A percentile compares a stretch with the other conserved stretches of the same genome.
Conservation (phyloP, 2,329 filamentous ascomycete species). For the Xylariomycetidae sp. region DNA sequence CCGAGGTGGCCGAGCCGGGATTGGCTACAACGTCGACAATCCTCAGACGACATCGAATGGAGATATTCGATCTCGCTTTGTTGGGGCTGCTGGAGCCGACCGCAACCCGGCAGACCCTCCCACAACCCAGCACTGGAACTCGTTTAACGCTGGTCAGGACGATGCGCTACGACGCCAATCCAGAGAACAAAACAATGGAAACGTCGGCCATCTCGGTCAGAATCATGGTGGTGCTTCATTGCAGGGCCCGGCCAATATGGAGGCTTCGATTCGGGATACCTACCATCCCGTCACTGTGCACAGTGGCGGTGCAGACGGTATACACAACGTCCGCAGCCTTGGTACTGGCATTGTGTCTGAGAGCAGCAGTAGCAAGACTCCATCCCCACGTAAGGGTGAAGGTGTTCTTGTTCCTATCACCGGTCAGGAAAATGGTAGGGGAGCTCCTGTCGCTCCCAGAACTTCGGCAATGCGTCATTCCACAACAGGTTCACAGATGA, state of each 20-base stretch:
- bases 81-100: not conserved
- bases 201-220: not conserved
- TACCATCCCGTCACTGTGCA: conserved; percentile 18
- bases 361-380: conserved; percentile 3
- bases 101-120: not conserved
- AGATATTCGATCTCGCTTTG: too few relatives aligned
- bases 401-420: too few relatives aligned
- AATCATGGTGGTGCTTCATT: not conserved
- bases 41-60: too few relatives aligned
- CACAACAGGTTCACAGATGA: too few relatives aligned
- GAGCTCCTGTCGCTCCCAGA: too few relatives aligned
- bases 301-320: conserved; percentile 9
- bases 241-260: not conserved
- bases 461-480: too few relatives aligned
- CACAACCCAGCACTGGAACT: conserved; percentile 7
- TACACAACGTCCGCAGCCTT: conserved; percentile 12
- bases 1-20: too few relatives aligned
- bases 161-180: conserved; percentile 10
- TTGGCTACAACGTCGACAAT: too few relatives aligned
- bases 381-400: conserved; percentile 8
- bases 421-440: too few relatives aligned
- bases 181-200: not conserved
- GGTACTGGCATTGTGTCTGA: conserved; percentile 8
- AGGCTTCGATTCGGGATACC: conserved; percentile 12
- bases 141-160: conserved; percentile 14